Evolutionary conservation across 2,329 filamentous ascomycete species (phyloP).

Genomic region (Pezicula rhizophila): DNA sequence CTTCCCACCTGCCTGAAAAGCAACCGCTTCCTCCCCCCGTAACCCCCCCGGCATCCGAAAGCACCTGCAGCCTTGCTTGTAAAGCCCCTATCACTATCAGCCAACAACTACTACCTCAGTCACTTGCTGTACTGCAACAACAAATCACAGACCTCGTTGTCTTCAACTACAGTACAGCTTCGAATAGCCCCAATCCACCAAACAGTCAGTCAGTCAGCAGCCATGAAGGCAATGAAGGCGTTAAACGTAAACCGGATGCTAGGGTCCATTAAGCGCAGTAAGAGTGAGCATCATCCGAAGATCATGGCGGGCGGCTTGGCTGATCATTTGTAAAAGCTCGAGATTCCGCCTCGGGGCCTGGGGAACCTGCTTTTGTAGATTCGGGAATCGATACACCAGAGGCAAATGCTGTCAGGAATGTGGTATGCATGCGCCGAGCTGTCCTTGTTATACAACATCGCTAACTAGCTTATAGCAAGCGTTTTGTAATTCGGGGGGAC

Average conservation of each 20-base stretch:
- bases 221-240: conserved; percentile 29
- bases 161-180: too few relatives aligned
- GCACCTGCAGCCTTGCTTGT: too few relatives aligned
- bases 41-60: too few relatives aligned
- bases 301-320: neutral
- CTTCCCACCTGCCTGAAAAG: too few relatives aligned
- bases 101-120: too few relatives aligned
- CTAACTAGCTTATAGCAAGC: conserved; percentile 47
- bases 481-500: conserved; percentile 72
- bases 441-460: neutral
- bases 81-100: too few relatives aligned
- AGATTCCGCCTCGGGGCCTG: conserved; percentile 10
- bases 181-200: too few relatives aligned
- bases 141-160: too few relatives aligned
- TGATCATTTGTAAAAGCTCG: conserved; percentile 6
- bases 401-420: conserved; percentile 56
- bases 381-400: conserved; percentile 55
- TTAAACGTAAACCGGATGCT: conserved; percentile 28
- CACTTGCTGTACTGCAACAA: too few relatives aligned
- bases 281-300: conserved; percentile 12
- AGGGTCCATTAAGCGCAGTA: conserved; percentile 24
- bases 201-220: neutral
- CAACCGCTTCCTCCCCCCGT: too few relatives aligned
- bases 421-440: conserved; percentile 44
- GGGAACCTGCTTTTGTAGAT: conserved; percentile 9